Evolutionary conservation across 2,329 filamentous ascomycete species (phyloP).

Genomic region (Aspergillus brunneoviolaceus): DNA sequence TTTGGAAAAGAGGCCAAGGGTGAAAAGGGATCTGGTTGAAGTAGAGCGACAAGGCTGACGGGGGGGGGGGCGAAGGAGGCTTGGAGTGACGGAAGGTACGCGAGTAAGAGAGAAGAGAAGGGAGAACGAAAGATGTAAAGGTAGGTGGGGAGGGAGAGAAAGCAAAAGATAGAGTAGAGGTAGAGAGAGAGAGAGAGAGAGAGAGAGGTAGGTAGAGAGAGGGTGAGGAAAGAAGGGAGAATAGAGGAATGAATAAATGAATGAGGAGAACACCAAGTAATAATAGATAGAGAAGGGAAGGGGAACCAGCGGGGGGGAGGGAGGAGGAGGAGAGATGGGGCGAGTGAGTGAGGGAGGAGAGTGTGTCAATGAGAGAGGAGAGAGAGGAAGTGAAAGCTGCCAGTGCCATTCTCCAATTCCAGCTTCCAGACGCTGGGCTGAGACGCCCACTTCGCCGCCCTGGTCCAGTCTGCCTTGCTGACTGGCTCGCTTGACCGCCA

Average conservation of each 20-base stretch:
- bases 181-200: conserved; percentile 9
- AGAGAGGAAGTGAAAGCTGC: neutral
- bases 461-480: neutral
- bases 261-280: no score
- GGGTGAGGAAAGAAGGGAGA: neutral
- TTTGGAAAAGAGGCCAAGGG: conserved; percentile 16
- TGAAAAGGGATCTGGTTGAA: conserved; percentile 2
- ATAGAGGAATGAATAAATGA: neutral
- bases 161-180: conserved; percentile 3
- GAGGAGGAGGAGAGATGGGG: no score
- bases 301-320: conserved; percentile 3
- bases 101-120: neutral
- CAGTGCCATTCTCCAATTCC: conserved; percentile 1
- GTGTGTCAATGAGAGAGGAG: neutral
- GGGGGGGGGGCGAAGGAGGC: conserved; percentile 14
- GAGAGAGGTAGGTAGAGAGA: conserved; percentile 5
- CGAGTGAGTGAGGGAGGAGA: neutral
- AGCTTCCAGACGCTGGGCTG: conserved; percentile 7
- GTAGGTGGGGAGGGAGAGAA: conserved; percentile 8
- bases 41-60: conserved; percentile 17
- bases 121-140: conserved; percentile 13
- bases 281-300: no score
- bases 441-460: conserved; percentile 14
- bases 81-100: conserved; percentile 14
- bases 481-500: conserved; percentile 15